Base-by-base conservation (phyloP, 306 rosid genomes). In the Sechiopsis laciniata region DNA sequence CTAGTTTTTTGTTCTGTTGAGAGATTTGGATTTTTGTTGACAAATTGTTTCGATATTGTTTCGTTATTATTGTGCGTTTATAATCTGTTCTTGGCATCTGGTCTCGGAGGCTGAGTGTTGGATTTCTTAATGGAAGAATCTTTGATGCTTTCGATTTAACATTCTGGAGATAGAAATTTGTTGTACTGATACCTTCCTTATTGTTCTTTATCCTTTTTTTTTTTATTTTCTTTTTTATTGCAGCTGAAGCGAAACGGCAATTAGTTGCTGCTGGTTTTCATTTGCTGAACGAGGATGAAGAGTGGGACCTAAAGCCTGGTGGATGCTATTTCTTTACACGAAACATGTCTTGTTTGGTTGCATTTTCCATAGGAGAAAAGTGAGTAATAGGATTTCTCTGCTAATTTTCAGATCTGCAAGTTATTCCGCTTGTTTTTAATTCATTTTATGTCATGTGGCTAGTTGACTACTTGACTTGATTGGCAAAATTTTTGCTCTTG, bases 241-340 rank as follows among this genome's bases (percentile, higher is more conserved):
- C 85, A 85, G 98, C 97, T 50, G 98, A 94, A 78, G 96, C 98
- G 20, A 90, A 94, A 82, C 84, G 86, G 40, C 87, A 90, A 42
- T 78, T 94, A 29, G 53, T 88, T 77, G 94, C 81, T 40, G 90
- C 98, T 48, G 98, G 97, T 71, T 94, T 94, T 76, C 83, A 85
- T 57, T 74, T 90, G 75, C 83, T 94, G 17, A 72, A 83, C 60
- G 98, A 90, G 85, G 87, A 84, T 76, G 88, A 90, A 37, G 92
- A 90, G 62, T 94, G 98, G 98, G 79, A 89, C 73, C 83, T 94
- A n/a, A 84, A 89, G 73, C 98, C 96, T 53, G 96, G 98, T 11
- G 97, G 97, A 53, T 86, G 95, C 77, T 94, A 94, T 82, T 89
- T 90, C 79, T 94, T 94, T 77, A 90, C 97, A 20, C 86, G 98